These are phyloP conservation scores for Zygosaccharomyces pseudorouxii DNA, from an alignment of 805 yeast genomes.

Conservation along the genomic window DNA sequence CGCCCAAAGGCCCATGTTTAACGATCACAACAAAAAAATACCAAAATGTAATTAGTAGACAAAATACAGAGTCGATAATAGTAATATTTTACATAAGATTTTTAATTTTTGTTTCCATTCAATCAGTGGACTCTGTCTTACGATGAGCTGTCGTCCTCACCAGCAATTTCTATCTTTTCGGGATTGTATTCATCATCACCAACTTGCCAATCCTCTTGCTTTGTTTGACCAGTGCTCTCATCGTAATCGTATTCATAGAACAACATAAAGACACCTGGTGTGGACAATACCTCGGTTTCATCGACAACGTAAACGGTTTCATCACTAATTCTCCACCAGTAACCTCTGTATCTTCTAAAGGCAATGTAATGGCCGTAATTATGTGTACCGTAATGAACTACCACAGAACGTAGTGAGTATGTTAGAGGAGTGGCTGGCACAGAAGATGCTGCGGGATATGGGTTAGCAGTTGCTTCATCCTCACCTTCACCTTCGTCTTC, in stretches of 20 bases:
- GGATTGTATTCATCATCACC: constrained; percentile 20
- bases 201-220: constrained; percentile 24
- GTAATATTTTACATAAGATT: background rate
- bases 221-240: constrained; percentile 29
- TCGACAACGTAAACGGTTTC: constrained; percentile 77
- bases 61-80: background rate
- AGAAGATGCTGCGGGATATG: constrained; percentile 13
- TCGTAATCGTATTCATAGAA: constrained; percentile 66
- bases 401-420: constrained; percentile 77
- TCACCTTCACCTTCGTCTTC: constrained; percentile 1
- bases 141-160: background rate
- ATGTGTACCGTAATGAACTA: constrained; percentile 92
- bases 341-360: constrained; percentile 71
- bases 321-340: constrained; percentile 96
- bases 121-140: background rate
- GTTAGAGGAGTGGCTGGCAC: constrained; percentile 43
- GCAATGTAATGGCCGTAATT: constrained; percentile 97
- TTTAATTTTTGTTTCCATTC: background rate
- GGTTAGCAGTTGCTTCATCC: background rate
- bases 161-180: constrained; percentile 19
- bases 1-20: constrained; percentile 13
- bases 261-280: constrained; percentile 89
- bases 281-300: constrained; percentile 71
- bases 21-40: constrained; percentile 12
- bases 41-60: constrained; percentile 10